A percentile compares a stretch with the other conserved stretches of the same genome.
phyloP scores from a whole-genome alignment of 1,139 yeast genomes.

The Hyphopichia buzzinii region DNA sequence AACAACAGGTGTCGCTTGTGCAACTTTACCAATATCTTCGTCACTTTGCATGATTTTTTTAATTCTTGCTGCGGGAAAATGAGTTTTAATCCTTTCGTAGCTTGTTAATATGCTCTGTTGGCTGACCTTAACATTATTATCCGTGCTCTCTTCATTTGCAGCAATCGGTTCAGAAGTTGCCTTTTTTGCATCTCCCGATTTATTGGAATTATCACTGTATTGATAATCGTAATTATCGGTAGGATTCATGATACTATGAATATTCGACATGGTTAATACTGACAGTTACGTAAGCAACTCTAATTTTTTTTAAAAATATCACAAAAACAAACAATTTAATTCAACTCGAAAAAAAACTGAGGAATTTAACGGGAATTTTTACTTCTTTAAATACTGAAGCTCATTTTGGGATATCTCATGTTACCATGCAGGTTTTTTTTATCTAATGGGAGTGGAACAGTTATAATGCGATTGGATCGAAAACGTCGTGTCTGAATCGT shows the following conservation, averaged over 20 bases:
- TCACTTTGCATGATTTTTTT: conserved; percentile 97
- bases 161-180: neutral
- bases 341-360: neutral
- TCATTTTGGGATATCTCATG: neutral
- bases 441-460: no score
- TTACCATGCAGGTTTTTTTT: neutral
- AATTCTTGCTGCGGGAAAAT: conserved; percentile 95
- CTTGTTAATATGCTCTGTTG: conserved; percentile 31
- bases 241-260: conserved; percentile 11
- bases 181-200: neutral
- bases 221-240: conserved; percentile 4
- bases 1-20: conserved; percentile 96
- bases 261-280: conserved; percentile 10
- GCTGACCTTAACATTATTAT: conserved; percentile 15
- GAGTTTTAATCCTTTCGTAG: conserved; percentile 72
- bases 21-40: conserved; percentile 97
- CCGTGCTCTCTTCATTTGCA: conserved; percentile 3
- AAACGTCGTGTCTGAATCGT: no score
- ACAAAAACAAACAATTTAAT: neutral
- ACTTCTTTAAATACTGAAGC: neutral
- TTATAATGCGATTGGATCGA: neutral
- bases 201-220: neutral
- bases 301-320: neutral
- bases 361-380: neutral
- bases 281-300: neutral